Evolutionary conservation across 2,329 filamentous ascomycete genomes (phyloP), one percentile per base, ranked within the genome.

Genomic region (Clonostachys rhizophaga): DNA sequence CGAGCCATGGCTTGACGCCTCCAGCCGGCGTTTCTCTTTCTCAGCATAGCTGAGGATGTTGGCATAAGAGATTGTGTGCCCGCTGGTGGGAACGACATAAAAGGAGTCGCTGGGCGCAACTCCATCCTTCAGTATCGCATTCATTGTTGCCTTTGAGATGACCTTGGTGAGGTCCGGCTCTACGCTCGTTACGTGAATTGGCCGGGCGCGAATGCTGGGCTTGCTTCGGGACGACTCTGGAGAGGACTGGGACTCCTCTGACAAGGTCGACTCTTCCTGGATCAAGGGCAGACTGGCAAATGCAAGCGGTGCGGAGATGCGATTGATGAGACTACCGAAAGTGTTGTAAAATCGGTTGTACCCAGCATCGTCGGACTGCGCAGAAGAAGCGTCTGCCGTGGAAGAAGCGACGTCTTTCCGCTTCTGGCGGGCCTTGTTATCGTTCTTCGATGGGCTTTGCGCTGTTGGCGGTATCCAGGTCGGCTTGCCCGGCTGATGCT

Each of bases 281-380:
- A 82, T 79, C 6, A 99, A 75, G 1, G 94, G 94, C 9, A 99
- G 78, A 1, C 92, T 92, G 5, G 94, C 90, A 69, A 96, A 99
- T 5, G 91, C 92, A 33, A 99, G 74, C 2, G 91, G 91, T 0
- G 91, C 91, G 0, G 92, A 95, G 12, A 97, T 81, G 56, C 86
- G 87, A 51, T 90, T 94, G 60, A 97, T 89, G 43, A 96, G 80
- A 46, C 81, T 89, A 47, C 91, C 91, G 58, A 96, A 96, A 2
- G 90, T 91, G 49, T 80, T 91, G 68, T 97, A 99, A 68, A 97
- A 99, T 46, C 84, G 83, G 7, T 89, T 82, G 61, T 96, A 99
- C 6, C 89, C 86, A 48, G 92, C 91, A 34, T 95, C 89, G 55
- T 67, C 70, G 8, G 24, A 30, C 9, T 30, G 24, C 4, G 58